Evolutionary conservation across 495 filamentous ascomycete genomes (phyloP), one percentile per base, ranked within the genome.

Genomic region (Symbiotaphrina buchneri): DNA sequence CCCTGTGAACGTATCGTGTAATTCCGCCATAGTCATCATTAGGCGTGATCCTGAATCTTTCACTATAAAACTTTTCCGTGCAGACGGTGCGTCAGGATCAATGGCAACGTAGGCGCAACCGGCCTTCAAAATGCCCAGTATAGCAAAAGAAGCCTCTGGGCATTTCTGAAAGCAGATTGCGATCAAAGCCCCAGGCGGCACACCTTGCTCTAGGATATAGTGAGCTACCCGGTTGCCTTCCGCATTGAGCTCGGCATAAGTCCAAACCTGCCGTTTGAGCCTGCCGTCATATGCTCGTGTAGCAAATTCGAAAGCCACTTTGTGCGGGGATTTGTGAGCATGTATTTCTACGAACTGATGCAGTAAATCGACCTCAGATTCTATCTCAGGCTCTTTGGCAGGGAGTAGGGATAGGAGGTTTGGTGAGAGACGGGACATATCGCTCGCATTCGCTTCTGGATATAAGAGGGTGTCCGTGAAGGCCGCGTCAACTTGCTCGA

Each of bases 81-180:
- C 55, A 21, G 46, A 36, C 0, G 78, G 78, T 0, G 74, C 64
- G 5, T 47, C 58, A 2, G 61, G 71, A 54, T 72, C 82, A 21
- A 72, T 54, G 0, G 83, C 80, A 13, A 93, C 56, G 49, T 83
- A 94, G 1, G 69, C 63, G 42, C 75, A 85, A 0, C 82, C 84
- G 4, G 71, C 68, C 46, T 87, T 87, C 28, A 87, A 51, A 26
- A 84, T 70, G 4, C 77, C 81, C 4, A 87, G 54, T 15, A 85
- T 79, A 2, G 75, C 66, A 37, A 82, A 71, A 27, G 73, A 82
- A 6, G 80, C 65, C 29, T 77, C 68, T 1, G 79, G 69, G 37
- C 68, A 80, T 46, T 84, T 84, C 31, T 82, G 66, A 41, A 91
- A 85, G 44, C 73, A 74, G 5, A 80, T 66, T 0, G 66, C 74